A percentile compares a stretch with the other conserved stretches of the same genome.
Evolutionary conservation across 305 asterid species (phyloP).

Genomic region (Fraxinus velutina): DNA sequence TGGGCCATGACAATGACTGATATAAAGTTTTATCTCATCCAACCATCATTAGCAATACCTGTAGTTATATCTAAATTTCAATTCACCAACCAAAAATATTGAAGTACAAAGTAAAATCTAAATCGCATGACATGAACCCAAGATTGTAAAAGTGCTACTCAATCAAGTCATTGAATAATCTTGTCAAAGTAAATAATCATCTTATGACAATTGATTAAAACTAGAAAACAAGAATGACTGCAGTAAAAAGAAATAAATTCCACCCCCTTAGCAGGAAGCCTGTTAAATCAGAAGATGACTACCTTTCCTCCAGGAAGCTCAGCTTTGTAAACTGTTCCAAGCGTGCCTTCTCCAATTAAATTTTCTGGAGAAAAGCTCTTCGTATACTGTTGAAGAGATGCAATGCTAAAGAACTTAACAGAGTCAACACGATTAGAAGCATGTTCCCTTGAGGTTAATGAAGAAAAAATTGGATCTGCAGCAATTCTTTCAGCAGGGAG

Average conservation of each 20-base stretch:
- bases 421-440: conserved; percentile 34
- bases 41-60: background rate
- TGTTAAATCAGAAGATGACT: conserved; percentile 14
- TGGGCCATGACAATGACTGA: background rate
- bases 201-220: background rate
- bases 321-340: conserved; percentile 77
- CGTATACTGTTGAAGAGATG: conserved; percentile 82
- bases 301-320: conserved; percentile 76
- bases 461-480: conserved; percentile 57
- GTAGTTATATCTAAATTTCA: background rate
- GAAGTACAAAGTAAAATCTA: background rate
- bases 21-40: background rate
- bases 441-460: conserved; percentile 36
- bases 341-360: conserved; percentile 69
- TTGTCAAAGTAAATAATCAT: background rate
- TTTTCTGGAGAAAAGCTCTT: conserved; percentile 82
- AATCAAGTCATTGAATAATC: background rate
- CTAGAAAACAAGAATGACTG: background rate
- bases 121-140: background rate
- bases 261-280: background rate
- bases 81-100: background rate
- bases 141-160: background rate
- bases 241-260: background rate
- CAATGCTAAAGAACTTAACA: conserved; percentile 51
- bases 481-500: conserved; percentile 56